Evolutionary conservation across 345 rosid genomes (phyloP).

Genomic region (Punica granatum): DNA sequence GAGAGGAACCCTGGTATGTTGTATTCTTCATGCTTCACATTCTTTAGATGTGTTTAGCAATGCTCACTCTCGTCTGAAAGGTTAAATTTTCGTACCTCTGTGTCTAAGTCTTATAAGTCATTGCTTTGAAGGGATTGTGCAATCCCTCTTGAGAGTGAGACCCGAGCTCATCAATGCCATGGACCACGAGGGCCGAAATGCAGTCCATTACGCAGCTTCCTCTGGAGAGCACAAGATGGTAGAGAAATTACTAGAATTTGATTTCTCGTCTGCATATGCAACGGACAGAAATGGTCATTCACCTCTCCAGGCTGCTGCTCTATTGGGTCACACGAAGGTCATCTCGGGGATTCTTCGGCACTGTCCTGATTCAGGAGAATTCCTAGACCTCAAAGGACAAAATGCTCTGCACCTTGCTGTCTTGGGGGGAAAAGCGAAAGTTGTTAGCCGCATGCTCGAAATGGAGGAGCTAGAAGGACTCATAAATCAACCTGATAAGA

Average conservation of each 20-base stretch:
- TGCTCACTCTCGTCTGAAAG: no score
- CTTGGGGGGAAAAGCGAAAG: conserved; percentile 1
- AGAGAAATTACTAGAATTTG: no score
- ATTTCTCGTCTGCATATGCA: background rate
- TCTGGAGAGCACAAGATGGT: background rate
- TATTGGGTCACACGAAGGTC: background rate
- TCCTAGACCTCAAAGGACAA: conserved; percentile 1
- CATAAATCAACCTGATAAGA: background rate
- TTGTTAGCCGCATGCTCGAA: conserved; percentile 3
- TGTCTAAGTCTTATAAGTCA: background rate
- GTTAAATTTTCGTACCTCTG: background rate
- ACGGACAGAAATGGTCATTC: background rate
- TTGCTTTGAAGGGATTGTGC: background rate
- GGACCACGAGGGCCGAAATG: background rate
- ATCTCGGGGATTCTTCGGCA: background rate
- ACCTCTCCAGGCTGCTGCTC: conserved; percentile 2
- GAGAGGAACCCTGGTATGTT: background rate
- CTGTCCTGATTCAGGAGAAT: conserved; percentile 6
- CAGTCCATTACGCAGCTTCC: background rate
- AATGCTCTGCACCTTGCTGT: conserved; percentile 13
- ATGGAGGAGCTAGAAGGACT: background rate
- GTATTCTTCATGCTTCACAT: no score
- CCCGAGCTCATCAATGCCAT: conserved; percentile 2
- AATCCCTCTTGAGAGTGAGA: background rate
- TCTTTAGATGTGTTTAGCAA: no score